phyloP scores from a whole-genome alignment of 2,329 filamentous ascomycete genomes.

The Madurella fahalii region DNA sequence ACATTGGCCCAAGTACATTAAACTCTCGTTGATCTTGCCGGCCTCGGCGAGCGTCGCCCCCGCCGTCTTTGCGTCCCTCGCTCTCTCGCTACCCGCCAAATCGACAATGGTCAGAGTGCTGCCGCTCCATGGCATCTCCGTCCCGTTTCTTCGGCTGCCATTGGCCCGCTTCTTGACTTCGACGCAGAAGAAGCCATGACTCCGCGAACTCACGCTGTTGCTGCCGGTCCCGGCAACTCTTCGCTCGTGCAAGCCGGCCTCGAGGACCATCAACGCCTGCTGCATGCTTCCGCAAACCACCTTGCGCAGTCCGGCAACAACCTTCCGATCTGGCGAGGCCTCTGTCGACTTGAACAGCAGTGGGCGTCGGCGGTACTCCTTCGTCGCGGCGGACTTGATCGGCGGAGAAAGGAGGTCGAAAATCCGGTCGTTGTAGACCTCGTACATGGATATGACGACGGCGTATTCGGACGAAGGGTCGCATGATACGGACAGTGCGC shows the following conservation, averaged over 20 bases:
- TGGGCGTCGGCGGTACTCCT: conserved; percentile 70
- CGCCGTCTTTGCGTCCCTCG: conserved; percentile 87
- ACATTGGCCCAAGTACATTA: conserved; percentile 98
- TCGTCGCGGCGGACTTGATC: conserved; percentile 56
- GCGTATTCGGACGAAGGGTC: conserved; percentile 75
- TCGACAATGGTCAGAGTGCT: conserved; percentile 86
- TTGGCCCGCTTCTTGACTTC: conserved; percentile 78
- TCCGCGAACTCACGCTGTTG: conserved; percentile 87
- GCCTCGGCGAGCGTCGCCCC: conserved; percentile 90
- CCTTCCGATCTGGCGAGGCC: conserved; percentile 81
- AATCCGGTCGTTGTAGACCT: conserved; percentile 97
- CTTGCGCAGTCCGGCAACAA: conserved; percentile 88
- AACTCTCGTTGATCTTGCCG: conserved; percentile 95
- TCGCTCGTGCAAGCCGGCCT: conserved; percentile 82
- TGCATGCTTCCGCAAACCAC: conserved; percentile 77
- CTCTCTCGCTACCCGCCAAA: conserved; percentile 87
- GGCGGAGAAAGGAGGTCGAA: conserved; percentile 80
- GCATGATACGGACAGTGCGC: conserved; percentile 61
- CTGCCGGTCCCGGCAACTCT: conserved; percentile 86
- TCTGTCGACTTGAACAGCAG: conserved; percentile 92
- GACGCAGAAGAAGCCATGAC: conserved; percentile 93
- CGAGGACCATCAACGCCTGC: conserved; percentile 84
- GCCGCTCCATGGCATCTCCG: conserved; percentile 64
- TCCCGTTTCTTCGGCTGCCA: conserved; percentile 41
- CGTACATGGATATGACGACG: conserved; percentile 94